Evolutionary conservation across 768 basidiomycete genomes (phyloP).

Genomic region (Nidula microcarpa): DNA sequence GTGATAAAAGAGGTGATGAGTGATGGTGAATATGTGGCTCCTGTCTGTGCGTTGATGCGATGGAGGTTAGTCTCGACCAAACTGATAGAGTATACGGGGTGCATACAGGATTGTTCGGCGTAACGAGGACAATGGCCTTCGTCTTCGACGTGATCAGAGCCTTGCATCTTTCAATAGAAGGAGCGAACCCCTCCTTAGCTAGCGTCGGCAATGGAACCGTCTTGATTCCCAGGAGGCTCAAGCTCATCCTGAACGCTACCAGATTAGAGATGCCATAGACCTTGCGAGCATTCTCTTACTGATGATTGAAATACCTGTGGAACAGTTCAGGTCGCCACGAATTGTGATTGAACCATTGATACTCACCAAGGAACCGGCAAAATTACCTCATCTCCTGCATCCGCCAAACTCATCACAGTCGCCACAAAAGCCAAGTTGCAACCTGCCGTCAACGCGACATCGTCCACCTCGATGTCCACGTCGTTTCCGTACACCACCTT

Average conservation of each 20-base stretch:
- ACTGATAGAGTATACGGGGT: background rate
- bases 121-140: slow-evolving; percentile 69
- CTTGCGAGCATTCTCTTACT: slow-evolving; percentile 29
- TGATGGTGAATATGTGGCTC: slow-evolving; percentile 57
- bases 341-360: background rate
- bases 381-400: slow-evolving; percentile 67
- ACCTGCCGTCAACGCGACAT: slow-evolving; percentile 68
- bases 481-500: slow-evolving; percentile 47
- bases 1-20: slow-evolving; percentile 57
- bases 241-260: slow-evolving; percentile 46
- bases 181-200: slow-evolving; percentile 53
- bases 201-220: slow-evolving; percentile 51
- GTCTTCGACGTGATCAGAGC: slow-evolving; percentile 55
- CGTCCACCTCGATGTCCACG: slow-evolving; percentile 45
- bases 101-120: slow-evolving; percentile 73
- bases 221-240: slow-evolving; percentile 60
- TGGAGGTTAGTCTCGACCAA: too few species aligned
- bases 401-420: slow-evolving; percentile 59
- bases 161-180: slow-evolving; percentile 48
- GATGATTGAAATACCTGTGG: slow-evolving; percentile 62
- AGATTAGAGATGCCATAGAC: background rate
- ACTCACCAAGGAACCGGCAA: slow-evolving; percentile 67
- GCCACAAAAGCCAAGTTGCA: slow-evolving; percentile 74
- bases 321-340: background rate
- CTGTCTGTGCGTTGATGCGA: slow-evolving; percentile 41